Conservation (phyloP, 1,139 yeast species). For the Yamadazyma membranifaciens region DNA sequence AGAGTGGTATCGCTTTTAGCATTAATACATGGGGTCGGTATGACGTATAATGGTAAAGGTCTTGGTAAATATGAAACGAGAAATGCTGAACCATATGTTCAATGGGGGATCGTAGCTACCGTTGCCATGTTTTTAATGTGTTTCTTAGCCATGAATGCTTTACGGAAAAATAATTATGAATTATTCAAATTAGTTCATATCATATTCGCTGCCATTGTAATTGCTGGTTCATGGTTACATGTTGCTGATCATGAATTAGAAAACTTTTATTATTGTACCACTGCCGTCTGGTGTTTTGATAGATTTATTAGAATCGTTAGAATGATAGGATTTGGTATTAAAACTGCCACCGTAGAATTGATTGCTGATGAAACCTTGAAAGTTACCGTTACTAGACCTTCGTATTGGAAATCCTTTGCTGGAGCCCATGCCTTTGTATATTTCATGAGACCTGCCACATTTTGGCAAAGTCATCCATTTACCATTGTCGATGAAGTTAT, state of each 20-base stretch:
- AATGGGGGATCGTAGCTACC: slow-evolving; percentile 56
- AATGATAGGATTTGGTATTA: slow-evolving; percentile 47
- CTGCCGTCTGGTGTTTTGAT: slow-evolving; percentile 66
- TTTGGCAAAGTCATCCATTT: slow-evolving; percentile 62
- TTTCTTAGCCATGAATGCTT: slow-evolving; percentile 45
- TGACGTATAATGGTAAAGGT: slow-evolving; percentile 36
- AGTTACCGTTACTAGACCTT: slow-evolving; percentile 34
- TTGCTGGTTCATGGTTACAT: slow-evolving; percentile 64
- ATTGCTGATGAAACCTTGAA: slow-evolving; percentile 46
- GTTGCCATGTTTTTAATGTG: slow-evolving; percentile 38
- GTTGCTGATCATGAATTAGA: slow-evolving; percentile 42
- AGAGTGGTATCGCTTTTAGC: slow-evolving; percentile 45
- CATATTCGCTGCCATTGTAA: slow-evolving; percentile 51
- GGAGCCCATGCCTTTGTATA: slow-evolving; percentile 40
- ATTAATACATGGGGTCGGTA: slow-evolving; percentile 52
- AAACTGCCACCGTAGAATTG: slow-evolving; percentile 47
- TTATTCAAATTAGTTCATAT: slow-evolving; percentile 60
- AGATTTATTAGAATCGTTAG: slow-evolving; percentile 52
- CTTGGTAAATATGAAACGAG: slow-evolving; percentile 36
- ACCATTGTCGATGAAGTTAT: slow-evolving; percentile 42
- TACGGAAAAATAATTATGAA: slow-evolving; percentile 64
- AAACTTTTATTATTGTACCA: slow-evolving; percentile 49
- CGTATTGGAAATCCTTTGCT: slow-evolving; percentile 40
- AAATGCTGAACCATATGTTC: slow-evolving; percentile 36
- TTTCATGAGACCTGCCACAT: slow-evolving; percentile 39